Percentiles rank a stretch among this genome's conserved stretches.
Conservation (phyloP, 768 basidiomycete genomes). For the Boletus barrowsii region DNA sequence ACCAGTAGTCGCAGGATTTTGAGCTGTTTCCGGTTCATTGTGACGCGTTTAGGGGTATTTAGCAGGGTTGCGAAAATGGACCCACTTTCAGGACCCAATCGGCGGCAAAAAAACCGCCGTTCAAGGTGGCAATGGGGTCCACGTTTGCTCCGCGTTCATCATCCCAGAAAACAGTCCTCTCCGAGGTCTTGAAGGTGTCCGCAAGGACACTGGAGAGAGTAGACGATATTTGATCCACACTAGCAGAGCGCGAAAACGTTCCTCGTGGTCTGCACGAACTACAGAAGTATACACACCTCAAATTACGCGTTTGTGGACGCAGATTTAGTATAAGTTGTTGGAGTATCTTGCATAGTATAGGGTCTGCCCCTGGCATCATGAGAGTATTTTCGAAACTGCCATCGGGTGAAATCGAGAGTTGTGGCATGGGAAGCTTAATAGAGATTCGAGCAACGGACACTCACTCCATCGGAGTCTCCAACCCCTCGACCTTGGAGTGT, state of each 20-base stretch:
- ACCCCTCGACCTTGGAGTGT: constrained; percentile 70
- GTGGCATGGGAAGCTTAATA: constrained; percentile 19
- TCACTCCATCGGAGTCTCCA: constrained; percentile 82
- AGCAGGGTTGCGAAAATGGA: constrained; percentile 25
- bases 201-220: constrained; percentile 67
- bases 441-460: constrained; percentile 35
- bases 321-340: constrained; percentile 78
- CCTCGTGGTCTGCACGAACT: constrained; percentile 20
- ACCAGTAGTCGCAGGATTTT: constrained; percentile 81
- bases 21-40: constrained; percentile 47
- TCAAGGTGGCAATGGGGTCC: constrained; percentile 65
- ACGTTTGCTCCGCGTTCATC: constrained; percentile 63
- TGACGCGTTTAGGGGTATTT: constrained; percentile 30
- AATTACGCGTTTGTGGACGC: constrained; percentile 85
- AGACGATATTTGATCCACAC: constrained; percentile 78
- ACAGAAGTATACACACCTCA: constrained; percentile 57
- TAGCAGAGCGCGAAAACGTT: constrained; percentile 39
- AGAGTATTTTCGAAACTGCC: constrained; percentile 77
- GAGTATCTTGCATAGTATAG: constrained; percentile 70
- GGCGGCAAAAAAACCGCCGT: constrained; percentile 77
- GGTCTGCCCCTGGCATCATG: constrained; percentile 66
- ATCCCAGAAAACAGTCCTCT: constrained; percentile 80
- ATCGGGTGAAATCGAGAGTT: constrained; percentile 32
- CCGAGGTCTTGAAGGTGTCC: constrained; percentile 69
- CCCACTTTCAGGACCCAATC: constrained; percentile 81